These are phyloP conservation scores for Nemania sp. DNA, from an alignment of 2,329 filamentous ascomycete genomes.

Conservation along the genomic window DNA sequence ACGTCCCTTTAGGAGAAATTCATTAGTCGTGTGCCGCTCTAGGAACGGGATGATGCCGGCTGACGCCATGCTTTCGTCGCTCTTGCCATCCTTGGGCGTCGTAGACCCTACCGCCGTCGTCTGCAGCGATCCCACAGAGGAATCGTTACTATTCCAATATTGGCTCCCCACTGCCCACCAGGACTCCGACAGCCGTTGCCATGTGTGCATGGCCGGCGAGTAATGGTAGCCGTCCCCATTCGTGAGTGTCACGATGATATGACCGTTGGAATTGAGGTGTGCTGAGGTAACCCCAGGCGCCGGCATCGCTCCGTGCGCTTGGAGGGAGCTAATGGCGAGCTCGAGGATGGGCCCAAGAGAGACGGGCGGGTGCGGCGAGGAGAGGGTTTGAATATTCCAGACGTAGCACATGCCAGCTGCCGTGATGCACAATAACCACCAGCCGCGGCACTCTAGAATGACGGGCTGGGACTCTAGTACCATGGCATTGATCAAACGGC, in stretches of 20 bases:
- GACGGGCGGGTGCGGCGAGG: slow-evolving; percentile 84
- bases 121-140: slow-evolving; percentile 79
- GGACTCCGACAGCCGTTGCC: slow-evolving; percentile 93
- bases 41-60: slow-evolving; percentile 91
- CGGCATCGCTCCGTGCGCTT: slow-evolving; percentile 72
- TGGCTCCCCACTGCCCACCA: slow-evolving; percentile 99
- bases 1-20: slow-evolving; percentile 86
- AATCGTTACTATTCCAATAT: slow-evolving; percentile 98
- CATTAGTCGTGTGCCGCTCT: slow-evolving; percentile 91
- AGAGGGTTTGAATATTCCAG: slow-evolving; percentile 86
- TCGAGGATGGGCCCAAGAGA: slow-evolving; percentile 89
- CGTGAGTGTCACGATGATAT: slow-evolving; percentile 85
- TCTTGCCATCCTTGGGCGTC: slow-evolving; percentile 50
- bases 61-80: slow-evolving; percentile 66
- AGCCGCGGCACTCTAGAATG: slow-evolving; percentile 85
- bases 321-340: slow-evolving; percentile 77
- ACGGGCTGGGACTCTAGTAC: slow-evolving; percentile 91
- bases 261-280: slow-evolving; percentile 83
- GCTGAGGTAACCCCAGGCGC: slow-evolving; percentile 88
- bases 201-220: slow-evolving; percentile 79
- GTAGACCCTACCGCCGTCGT: slow-evolving; percentile 67
- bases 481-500: slow-evolving; percentile 81
- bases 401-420: slow-evolving; percentile 88
- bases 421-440: slow-evolving; percentile 88
- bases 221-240: slow-evolving; percentile 96